Evolutionary conservation across 768 basidiomycete genomes (phyloP).

Genomic region (Suillus brevipes): DNA sequence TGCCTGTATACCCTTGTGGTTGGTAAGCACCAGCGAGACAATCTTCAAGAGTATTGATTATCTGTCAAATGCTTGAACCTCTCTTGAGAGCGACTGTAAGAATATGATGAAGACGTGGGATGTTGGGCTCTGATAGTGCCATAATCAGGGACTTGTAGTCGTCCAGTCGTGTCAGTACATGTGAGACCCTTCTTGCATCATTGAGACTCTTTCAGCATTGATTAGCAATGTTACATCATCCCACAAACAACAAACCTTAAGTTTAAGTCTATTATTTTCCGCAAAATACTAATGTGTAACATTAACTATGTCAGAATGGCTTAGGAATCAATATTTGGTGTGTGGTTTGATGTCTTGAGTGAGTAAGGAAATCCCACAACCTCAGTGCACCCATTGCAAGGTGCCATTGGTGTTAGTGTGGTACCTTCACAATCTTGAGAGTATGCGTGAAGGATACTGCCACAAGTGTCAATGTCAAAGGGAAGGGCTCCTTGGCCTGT

Average conservation of each 20-base stretch:
- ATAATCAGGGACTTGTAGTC: slow-evolving; percentile 8
- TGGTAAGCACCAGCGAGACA: slow-evolving; percentile 6
- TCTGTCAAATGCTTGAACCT: slow-evolving; percentile 10
- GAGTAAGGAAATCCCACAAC: not conserved
- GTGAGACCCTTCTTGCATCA: not conserved
- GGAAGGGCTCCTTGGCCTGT: not conserved
- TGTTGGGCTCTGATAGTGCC: slow-evolving; percentile 7
- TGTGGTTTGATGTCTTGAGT: not conserved
- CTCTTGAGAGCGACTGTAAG: slow-evolving; percentile 12
- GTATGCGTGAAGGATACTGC: not conserved
- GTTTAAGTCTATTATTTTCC: not conserved
- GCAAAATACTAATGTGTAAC: not conserved
- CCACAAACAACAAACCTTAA: not conserved
- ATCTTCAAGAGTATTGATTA: slow-evolving; percentile 11
- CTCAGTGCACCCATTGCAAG: not conserved
- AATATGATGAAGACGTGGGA: slow-evolving; percentile 9
- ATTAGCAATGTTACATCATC: not conserved
- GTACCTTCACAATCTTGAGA: not conserved
- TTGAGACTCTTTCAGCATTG: not conserved
- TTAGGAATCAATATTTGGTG: not conserved
- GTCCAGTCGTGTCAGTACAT: not conserved
- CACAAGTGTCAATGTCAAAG: not conserved
- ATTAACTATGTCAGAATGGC: not conserved
- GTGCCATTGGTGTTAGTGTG: not conserved
- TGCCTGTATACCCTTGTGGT: not conserved